These are phyloP conservation scores for Aquanectria penicillioides DNA, from an alignment of 2,329 filamentous ascomycete genomes.

Conservation along the genomic window DNA sequence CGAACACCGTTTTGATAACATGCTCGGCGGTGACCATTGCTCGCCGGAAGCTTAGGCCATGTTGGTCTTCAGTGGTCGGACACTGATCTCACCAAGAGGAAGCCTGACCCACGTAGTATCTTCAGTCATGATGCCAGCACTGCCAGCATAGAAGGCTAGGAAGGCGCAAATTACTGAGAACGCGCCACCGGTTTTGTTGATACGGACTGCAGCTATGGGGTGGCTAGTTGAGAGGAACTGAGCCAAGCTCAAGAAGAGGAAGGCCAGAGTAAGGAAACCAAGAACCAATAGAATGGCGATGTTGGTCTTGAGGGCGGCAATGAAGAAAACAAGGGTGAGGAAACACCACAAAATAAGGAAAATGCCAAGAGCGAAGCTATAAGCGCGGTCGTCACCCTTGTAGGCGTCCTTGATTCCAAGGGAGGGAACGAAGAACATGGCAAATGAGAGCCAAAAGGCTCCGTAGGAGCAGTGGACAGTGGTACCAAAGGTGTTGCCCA, in stretches of 20 bases:
- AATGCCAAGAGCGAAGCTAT: constrained; percentile 64
- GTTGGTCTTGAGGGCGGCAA: constrained; percentile 67
- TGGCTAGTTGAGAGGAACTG: constrained; percentile 59
- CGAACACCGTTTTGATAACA: too few species aligned
- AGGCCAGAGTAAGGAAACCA: constrained; percentile 66
- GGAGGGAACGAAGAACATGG: constrained; percentile 63
- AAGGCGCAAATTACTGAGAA: constrained; percentile 50
- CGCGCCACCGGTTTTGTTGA: constrained; percentile 56
- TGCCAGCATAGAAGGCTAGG: constrained; percentile 52
- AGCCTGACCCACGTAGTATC: constrained; percentile 54
- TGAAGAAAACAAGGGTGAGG: constrained; percentile 64
- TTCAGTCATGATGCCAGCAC: constrained; percentile 52
- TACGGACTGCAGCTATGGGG: constrained; percentile 48
- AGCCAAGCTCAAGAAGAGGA: constrained; percentile 67
- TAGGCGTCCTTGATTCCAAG: constrained; percentile 62
- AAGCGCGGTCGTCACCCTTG: constrained; percentile 47
- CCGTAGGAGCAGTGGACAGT: constrained; percentile 70
- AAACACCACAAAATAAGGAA: constrained; percentile 70
- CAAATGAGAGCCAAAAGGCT: constrained; percentile 70
- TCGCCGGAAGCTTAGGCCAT: constrained; percentile 32
- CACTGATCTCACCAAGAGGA: constrained; percentile 50
- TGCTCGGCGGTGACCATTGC: background rate
- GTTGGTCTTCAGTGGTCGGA: constrained; percentile 34
- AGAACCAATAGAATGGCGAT: constrained; percentile 67
- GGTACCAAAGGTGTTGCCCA: constrained; percentile 72